phyloP scores from a whole-genome alignment of 805 yeast genomes.

The Phaffomyces antillensis region DNA sequence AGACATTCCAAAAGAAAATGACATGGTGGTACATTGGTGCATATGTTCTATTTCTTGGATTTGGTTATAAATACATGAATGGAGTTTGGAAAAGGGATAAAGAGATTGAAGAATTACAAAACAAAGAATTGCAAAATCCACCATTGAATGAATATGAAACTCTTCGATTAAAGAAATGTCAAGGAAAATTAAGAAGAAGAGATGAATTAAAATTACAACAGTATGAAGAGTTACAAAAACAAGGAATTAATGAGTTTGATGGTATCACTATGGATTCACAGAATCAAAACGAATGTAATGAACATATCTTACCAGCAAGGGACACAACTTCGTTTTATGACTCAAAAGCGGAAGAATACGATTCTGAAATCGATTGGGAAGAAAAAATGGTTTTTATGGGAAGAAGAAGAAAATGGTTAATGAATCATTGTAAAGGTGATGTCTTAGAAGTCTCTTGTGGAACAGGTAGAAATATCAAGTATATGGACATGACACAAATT shows the following conservation, averaged over 20 bases:
- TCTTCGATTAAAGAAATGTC: conserved; percentile 52
- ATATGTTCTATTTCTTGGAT: conserved; percentile 46
- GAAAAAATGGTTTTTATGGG: conserved; percentile 39
- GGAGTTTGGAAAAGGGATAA: conserved; percentile 60
- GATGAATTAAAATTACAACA: conserved; percentile 54
- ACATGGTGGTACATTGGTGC: conserved; percentile 58
- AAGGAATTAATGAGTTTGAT: conserved; percentile 27
- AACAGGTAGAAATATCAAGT: conserved; percentile 87
- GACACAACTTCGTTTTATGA: conserved; percentile 83
- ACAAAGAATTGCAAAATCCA: conserved; percentile 28
- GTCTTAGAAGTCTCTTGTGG: conserved; percentile 94
- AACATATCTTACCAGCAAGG: conserved; percentile 52
- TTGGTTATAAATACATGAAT: conserved; percentile 60
- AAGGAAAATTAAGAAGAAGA: conserved; percentile 54
- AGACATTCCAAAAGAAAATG: conserved; percentile 52
- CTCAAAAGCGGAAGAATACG: conserved; percentile 71
- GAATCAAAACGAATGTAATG: conserved; percentile 28
- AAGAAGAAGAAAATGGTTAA: conserved; percentile 67
- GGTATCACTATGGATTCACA: conserved; percentile 23
- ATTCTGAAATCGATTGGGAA: conserved; percentile 61
- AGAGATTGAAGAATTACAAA: conserved; percentile 40
- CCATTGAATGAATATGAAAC: conserved; percentile 53
- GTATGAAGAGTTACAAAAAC: conserved; percentile 46
- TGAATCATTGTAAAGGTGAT: conserved; percentile 77
- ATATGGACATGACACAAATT: conserved; percentile 51